These are phyloP conservation scores for Trichoderma citrinoviride DNA, from an alignment of 2,329 filamentous ascomycete genomes.

Conservation along the genomic window DNA sequence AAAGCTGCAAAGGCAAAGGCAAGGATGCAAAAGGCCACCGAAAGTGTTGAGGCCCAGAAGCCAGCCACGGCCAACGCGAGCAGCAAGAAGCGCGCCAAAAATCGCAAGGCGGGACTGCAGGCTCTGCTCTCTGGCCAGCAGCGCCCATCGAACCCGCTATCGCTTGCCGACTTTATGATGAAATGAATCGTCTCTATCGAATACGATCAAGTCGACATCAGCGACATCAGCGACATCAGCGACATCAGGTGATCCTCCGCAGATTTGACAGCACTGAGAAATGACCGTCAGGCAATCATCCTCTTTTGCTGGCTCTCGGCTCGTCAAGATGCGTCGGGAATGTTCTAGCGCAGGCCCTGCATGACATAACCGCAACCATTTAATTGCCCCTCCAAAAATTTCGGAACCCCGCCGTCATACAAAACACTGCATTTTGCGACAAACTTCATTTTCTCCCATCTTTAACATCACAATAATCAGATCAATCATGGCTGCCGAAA, in stretches of 20 bases:
- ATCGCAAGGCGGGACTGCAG: slow-evolving; percentile 63
- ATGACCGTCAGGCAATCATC: neutral
- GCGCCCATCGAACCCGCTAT: slow-evolving; percentile 44
- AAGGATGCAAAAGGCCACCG: neutral
- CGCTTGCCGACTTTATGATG: slow-evolving; percentile 56
- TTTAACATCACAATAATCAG: slow-evolving; percentile 18
- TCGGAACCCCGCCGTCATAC: slow-evolving; percentile 25
- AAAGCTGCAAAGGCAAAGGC: neutral
- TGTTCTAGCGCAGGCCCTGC: slow-evolving; percentile 20
- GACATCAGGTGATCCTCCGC: neutral
- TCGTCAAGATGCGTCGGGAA: slow-evolving; percentile 17
- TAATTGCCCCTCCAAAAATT: slow-evolving; percentile 28
- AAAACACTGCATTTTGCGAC: slow-evolving; percentile 17
- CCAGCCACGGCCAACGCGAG: slow-evolving; percentile 49
- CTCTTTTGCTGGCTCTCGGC: neutral
- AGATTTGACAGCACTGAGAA: neutral
- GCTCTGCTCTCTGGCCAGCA: slow-evolving; percentile 57
- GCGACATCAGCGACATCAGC: neutral
- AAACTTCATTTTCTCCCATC: slow-evolving; percentile 6
- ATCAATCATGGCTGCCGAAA: slow-evolving; percentile 43
- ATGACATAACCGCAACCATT: slow-evolving; percentile 22
- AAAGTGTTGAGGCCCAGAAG: slow-evolving; percentile 21
- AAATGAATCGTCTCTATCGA: slow-evolving; percentile 27
- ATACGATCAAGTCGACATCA: neutral
- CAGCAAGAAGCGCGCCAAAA: slow-evolving; percentile 65